Evolutionary conservation across 345 rosid genomes (phyloP), one percentile per base, ranked within the genome.

Genomic region (Tarenaya hassleriana): DNA sequence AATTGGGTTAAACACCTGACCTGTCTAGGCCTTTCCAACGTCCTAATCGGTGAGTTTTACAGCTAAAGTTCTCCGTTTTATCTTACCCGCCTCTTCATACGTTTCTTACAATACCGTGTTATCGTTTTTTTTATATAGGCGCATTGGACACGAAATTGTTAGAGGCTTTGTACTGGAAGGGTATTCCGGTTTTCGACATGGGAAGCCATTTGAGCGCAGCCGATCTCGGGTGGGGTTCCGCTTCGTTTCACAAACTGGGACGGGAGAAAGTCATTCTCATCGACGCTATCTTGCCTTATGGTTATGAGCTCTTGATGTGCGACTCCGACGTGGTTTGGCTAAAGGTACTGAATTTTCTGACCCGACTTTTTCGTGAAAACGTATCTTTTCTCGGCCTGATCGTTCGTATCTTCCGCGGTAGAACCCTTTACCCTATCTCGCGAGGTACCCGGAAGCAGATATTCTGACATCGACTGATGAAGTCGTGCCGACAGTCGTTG

Each of bases 191-290:
- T 56, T 92, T 92, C 64, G 99, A 92, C 69, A 92, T 92, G 99
- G 97, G 82, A 49, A 92, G 97, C 73, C 97, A 81, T 60, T 76
- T 92, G 91, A 88, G 94, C 66, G 78, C 97, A 11, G 58, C 73
- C 34, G 99, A 92, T 73, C 95, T 88, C 32, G 99, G 99, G 11
- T 92, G 99, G 99, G 99, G 99, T n/a, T 73, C 95, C 16, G 91
- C 95, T 0, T 79, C 91, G 24, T 92, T 92, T 63, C 99, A 92
- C 66, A 92, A 88, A 71, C 88, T 92, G 99, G 99, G 97, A 49
- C 83, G 99, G 80, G 97, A 92, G 64, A 92, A 92, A 75, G 97
- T 86, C 29, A 58, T 88, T 63, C 79, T 92, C 52, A 85, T 92
- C 17, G 88, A 92, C 58, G 66, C 81, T n/a, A 70, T 92, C 52